phyloP scores from a whole-genome alignment of 1,284 basidiomycete species.

The Sanghuangporus sanghuang region DNA sequence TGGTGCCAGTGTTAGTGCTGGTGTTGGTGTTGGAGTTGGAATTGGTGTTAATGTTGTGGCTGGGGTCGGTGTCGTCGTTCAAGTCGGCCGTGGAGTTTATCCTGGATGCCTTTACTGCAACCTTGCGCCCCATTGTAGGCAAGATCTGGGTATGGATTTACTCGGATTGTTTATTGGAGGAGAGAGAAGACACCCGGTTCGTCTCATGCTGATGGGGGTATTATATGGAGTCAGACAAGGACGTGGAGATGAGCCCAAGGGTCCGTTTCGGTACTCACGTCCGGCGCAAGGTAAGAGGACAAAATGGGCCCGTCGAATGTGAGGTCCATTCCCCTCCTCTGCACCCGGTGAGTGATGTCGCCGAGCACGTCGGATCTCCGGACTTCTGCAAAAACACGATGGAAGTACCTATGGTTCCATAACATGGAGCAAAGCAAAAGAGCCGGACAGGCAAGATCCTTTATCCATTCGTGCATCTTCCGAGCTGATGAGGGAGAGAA shows the following conservation, averaged over 20 bases:
- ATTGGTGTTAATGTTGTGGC: too few species aligned
- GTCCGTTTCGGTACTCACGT: not conserved
- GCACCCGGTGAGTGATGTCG: slow-evolving; percentile 45
- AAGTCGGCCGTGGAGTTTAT: too few species aligned
- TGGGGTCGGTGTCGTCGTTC: too few species aligned
- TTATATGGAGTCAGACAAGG: slow-evolving; percentile 22
- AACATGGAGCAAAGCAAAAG: not conserved
- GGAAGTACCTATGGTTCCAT: slow-evolving; percentile 57
- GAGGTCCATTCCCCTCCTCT: slow-evolving; percentile 64
- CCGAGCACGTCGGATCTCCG: slow-evolving; percentile 32
- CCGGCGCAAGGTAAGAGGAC: slow-evolving; percentile 5
- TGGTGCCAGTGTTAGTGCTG: too few species aligned
- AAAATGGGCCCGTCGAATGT: slow-evolving; percentile 43
- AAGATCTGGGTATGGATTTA: too few species aligned
- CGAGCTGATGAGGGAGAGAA: not conserved
- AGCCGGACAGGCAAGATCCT: not conserved
- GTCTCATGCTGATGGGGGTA: too few species aligned
- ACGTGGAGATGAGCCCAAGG: not conserved
- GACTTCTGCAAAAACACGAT: slow-evolving; percentile 50
- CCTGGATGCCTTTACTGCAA: too few species aligned
- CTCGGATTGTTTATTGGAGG: too few species aligned
- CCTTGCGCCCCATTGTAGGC: too few species aligned
- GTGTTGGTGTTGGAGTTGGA: too few species aligned
- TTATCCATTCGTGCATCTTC: not conserved
- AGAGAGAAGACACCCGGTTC: too few species aligned